These are phyloP conservation scores for Myotisia sp. DNA, from an alignment of 2,329 filamentous ascomycete species.

Conservation along the genomic window DNA sequence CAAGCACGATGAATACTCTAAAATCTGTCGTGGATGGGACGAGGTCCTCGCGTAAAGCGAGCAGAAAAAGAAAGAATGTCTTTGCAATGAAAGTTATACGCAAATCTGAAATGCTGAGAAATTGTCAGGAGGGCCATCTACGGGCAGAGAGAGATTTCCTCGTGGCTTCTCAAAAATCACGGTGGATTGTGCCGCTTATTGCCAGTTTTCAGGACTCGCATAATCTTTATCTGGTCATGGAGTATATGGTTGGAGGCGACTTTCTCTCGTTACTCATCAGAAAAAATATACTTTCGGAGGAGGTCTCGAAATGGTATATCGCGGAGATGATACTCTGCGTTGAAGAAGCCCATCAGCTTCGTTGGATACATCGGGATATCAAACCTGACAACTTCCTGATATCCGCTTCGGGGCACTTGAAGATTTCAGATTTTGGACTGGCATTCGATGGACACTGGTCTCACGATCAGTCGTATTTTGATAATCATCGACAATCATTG, in stretches of 20 bases:
- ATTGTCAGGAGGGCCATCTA: slow-evolving; percentile 82
- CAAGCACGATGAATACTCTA: slow-evolving; percentile 12
- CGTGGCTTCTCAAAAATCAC: slow-evolving; percentile 72
- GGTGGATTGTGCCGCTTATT: slow-evolving; percentile 78
- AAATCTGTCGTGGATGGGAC: slow-evolving; percentile 15
- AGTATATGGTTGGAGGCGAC: slow-evolving; percentile 94
- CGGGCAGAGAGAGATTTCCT: slow-evolving; percentile 85
- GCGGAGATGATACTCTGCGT: slow-evolving; percentile 94
- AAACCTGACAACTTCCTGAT: slow-evolving; percentile 98
- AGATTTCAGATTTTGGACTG: slow-evolving; percentile 91
- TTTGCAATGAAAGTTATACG: slow-evolving; percentile 97
- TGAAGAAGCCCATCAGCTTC: slow-evolving; percentile 75
- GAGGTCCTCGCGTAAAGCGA: slow-evolving; percentile 18
- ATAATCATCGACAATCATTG: slow-evolving; percentile 64
- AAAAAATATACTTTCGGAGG: slow-evolving; percentile 68
- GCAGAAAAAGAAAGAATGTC: slow-evolving; percentile 41
- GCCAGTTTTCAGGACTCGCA: slow-evolving; percentile 76
- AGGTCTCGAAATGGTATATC: slow-evolving; percentile 69
- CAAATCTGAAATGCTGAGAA: slow-evolving; percentile 83
- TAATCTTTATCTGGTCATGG: slow-evolving; percentile 88
- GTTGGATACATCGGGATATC: slow-evolving; percentile 87
- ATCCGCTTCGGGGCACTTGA: slow-evolving; percentile 72
- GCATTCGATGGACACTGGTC: slow-evolving; percentile 93
- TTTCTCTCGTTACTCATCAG: slow-evolving; percentile 78
- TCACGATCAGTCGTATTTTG: slow-evolving; percentile 77